Percentiles rank a stretch among this genome's conserved stretches.
phyloP scores from a whole-genome alignment of 345 rosid species.

The Arabidopsis suecica region DNA sequence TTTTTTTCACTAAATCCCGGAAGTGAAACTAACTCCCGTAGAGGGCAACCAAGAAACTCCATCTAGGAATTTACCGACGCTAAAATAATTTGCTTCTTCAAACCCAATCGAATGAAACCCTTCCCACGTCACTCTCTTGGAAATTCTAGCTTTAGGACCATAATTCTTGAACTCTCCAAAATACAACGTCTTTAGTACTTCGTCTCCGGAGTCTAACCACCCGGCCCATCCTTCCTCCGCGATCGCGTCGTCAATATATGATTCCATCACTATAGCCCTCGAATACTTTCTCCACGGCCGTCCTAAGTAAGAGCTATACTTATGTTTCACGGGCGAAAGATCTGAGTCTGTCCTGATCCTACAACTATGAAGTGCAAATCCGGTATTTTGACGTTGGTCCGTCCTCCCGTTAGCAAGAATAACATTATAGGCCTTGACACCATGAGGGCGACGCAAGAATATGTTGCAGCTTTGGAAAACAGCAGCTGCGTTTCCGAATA shows the following conservation, averaged over 20 bases:
- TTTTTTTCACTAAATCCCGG: conserved; percentile 26
- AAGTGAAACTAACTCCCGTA: conserved; percentile 60
- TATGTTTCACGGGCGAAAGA: conserved; percentile 46
- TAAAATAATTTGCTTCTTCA: conserved; percentile 71
- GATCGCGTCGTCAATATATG: conserved; percentile 58
- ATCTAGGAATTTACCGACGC: conserved; percentile 66
- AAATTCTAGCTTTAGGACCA: conserved; percentile 67
- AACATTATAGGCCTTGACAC: conserved; percentile 42
- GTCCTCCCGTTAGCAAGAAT: conserved; percentile 67
- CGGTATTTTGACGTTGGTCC: conserved; percentile 76
- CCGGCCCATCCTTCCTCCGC: conserved; percentile 67
- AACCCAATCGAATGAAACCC: conserved; percentile 63
- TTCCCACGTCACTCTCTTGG: conserved; percentile 69
- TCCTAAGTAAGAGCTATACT: conserved; percentile 58
- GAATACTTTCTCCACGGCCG: conserved; percentile 85
- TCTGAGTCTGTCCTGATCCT: conserved; percentile 49
- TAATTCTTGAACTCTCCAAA: conserved; percentile 75
- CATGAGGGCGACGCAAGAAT: conserved; percentile 52
- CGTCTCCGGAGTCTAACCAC: conserved; percentile 67
- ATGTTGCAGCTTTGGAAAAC: conserved; percentile 76
- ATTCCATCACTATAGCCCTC: conserved; percentile 70
- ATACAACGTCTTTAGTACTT: conserved; percentile 73
- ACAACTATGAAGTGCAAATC: conserved; percentile 71
- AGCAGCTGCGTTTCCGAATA: conserved; percentile 85
- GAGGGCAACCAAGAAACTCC: conserved; percentile 80